Conservation (phyloP, 2,329 filamentous ascomycete genomes). For the Stagonosporopsis chrysanthemi region DNA sequence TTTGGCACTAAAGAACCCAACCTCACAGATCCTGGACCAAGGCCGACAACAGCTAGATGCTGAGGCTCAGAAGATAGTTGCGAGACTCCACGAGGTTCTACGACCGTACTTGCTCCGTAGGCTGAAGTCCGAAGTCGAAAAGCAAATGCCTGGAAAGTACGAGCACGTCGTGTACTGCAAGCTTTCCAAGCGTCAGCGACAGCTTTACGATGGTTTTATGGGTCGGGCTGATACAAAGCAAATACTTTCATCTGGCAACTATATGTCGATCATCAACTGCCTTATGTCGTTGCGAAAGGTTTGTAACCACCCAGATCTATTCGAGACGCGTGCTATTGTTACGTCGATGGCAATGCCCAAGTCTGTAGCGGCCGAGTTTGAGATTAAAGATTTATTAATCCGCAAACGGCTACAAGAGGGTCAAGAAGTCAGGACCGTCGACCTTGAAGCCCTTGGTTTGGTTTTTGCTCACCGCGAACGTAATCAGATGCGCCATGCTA, state of each 20-base stretch:
- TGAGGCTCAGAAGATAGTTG: conserved; percentile 89
- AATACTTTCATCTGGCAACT: conserved; percentile 90
- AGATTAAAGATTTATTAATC: conserved; percentile 74
- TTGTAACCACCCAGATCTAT: conserved; percentile 97
- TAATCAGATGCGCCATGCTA: conserved; percentile 61
- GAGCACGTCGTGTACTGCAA: conserved; percentile 97
- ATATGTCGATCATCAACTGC: conserved; percentile 97
- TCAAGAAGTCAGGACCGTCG: conserved; percentile 69
- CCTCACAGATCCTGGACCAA: conserved; percentile 94
- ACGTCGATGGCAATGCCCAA: conserved; percentile 92
- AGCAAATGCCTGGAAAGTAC: conserved; percentile 98
- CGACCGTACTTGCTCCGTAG: conserved; percentile 90
- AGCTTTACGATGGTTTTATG: conserved; percentile 96
- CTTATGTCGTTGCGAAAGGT: conserved; percentile 97
- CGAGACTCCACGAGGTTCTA: conserved; percentile 91
- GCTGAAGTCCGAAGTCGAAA: conserved; percentile 95
- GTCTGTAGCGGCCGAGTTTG: conserved; percentile 78
- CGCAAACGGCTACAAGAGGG: conserved; percentile 69
- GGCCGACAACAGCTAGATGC: conserved; percentile 93
- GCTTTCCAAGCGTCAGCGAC: conserved; percentile 91
- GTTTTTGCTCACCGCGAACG: conserved; percentile 74
- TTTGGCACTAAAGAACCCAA: conserved; percentile 92
- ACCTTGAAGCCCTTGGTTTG: conserved; percentile 80
- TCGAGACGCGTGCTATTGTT: conserved; percentile 94
- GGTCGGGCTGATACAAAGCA: conserved; percentile 87